Evolutionary conservation across 306 rosid species (phyloP).

Genomic region (Vigna hirtella): DNA sequence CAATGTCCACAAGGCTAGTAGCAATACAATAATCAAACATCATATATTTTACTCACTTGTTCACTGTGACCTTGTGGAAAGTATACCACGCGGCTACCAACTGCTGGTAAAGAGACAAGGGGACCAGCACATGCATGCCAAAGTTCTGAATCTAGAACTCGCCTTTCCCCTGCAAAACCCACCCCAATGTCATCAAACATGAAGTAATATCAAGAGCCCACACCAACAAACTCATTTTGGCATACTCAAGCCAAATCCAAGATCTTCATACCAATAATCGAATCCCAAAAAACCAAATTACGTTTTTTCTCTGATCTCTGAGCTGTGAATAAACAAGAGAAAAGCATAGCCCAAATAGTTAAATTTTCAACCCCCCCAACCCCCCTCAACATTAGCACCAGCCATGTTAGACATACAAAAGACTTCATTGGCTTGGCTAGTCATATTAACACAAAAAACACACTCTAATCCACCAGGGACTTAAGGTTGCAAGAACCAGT

Average conservation of each 20-base stretch:
- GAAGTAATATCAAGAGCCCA: constrained; percentile 31
- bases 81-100: constrained; percentile 91
- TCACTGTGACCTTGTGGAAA: constrained; percentile 99
- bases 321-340: constrained; percentile 29
- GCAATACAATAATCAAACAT: constrained; percentile 43
- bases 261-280: constrained; percentile 42
- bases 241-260: constrained; percentile 41
- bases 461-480: background rate
- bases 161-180: constrained; percentile 80
- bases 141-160: constrained; percentile 93
- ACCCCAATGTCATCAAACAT: constrained; percentile 39
- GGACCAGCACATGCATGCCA: constrained; percentile 99
- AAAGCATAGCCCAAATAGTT: background rate
- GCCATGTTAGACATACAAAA: constrained; percentile 15
- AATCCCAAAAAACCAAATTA: constrained; percentile 46
- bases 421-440: constrained; percentile 13
- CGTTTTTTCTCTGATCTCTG: constrained; percentile 29
- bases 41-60: constrained; percentile 63
- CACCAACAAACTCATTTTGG: constrained; percentile 23
- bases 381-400: background rate
- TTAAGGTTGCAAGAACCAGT: constrained; percentile 23
- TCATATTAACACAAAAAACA: constrained; percentile 12
- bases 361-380: constrained; percentile 18
- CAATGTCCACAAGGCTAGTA: constrained; percentile 30
- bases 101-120: constrained; percentile 88